A percentile compares a stretch with the other conserved stretches of the same genome.
Conservation (phyloP, 192 early-diverging fungal species). For the Phlyctochytrium planicorne region DNA sequence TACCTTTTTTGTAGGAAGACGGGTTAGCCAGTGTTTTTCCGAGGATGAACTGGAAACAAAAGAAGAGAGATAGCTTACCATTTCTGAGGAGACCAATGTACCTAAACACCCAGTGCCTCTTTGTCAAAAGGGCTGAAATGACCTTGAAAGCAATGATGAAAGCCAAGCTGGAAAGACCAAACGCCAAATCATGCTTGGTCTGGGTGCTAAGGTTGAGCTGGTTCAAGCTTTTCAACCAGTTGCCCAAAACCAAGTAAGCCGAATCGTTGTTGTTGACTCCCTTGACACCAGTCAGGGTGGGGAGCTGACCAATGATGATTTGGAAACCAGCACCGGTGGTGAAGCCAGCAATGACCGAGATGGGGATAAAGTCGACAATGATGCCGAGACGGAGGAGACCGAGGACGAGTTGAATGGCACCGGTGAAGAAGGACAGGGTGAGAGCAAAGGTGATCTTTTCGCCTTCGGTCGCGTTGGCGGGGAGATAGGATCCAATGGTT, state of each 20-base stretch:
- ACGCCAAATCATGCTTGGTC: slow-evolving; percentile 57
- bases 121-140: too few relatives aligned
- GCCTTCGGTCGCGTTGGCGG: slow-evolving; percentile 16
- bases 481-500: slow-evolving; percentile 43
- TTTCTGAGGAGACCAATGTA: slow-evolving; percentile 64
- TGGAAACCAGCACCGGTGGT: slow-evolving; percentile 80
- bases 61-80: slow-evolving; percentile 63
- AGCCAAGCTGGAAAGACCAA: slow-evolving; percentile 55
- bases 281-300: slow-evolving; percentile 76
- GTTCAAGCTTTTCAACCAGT: slow-evolving; percentile 49
- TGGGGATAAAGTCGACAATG: slow-evolving; percentile 83
- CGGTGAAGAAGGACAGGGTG: slow-evolving; percentile 69
- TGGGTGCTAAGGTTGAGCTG: slow-evolving; percentile 6
- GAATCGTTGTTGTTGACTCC: slow-evolving; percentile 69
- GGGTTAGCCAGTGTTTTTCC: slow-evolving; percentile 65
- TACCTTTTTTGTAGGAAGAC: slow-evolving; percentile 70
- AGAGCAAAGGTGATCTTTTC: slow-evolving; percentile 55
- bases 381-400: slow-evolving; percentile 82
- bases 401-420: slow-evolving; percentile 66
- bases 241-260: slow-evolving; percentile 74
- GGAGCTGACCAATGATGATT: slow-evolving; percentile 79
- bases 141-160: slow-evolving; percentile 14
- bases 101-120: slow-evolving; percentile 48
- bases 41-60: too few relatives aligned
- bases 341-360: slow-evolving; percentile 72